Evolutionary conservation across 1,284 basidiomycete species (phyloP).

Genomic region (Irpex sp.): DNA sequence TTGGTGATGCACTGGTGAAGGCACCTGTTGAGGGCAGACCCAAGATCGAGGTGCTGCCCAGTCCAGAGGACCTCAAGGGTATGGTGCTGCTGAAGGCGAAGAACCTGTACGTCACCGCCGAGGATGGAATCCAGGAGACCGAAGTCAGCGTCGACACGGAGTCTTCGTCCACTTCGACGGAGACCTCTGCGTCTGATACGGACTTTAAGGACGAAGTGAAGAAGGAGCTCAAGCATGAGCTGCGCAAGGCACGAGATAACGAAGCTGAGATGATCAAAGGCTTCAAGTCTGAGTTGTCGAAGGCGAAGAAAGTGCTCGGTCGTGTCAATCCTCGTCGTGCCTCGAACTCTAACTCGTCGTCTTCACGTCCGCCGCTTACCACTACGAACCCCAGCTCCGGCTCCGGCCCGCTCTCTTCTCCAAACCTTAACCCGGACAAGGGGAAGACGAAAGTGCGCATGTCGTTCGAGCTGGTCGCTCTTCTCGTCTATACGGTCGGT

Average conservation of each 20-base stretch:
- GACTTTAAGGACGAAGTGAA: constrained; percentile 27
- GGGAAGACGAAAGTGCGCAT: constrained; percentile 53
- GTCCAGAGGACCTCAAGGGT: constrained; percentile 82
- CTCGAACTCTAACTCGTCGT: constrained; percentile 3
- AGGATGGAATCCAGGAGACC: constrained; percentile 37
- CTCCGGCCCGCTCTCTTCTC: background rate
- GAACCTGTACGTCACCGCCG: constrained; percentile 47
- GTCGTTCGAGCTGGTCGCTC: constrained; percentile 68
- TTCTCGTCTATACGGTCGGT: constrained; percentile 94
- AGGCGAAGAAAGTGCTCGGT: constrained; percentile 33
- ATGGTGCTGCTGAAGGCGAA: constrained; percentile 86
- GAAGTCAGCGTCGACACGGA: constrained; percentile 39
- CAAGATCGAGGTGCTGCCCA: constrained; percentile 65
- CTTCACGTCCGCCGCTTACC: constrained; percentile 6
- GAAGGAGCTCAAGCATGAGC: constrained; percentile 32
- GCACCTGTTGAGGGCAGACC: constrained; percentile 51
- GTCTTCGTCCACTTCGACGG: constrained; percentile 39
- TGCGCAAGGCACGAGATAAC: constrained; percentile 26
- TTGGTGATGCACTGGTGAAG: constrained; percentile 75
- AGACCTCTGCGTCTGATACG: constrained; percentile 42
- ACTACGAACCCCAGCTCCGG: constrained; percentile 4
- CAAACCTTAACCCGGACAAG: background rate
- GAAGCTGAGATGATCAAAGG: constrained; percentile 29
- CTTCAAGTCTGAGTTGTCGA: constrained; percentile 33
- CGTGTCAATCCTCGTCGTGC: constrained; percentile 29